Conservation (phyloP, 371 early-diverging fungal genomes). For the Cokeromyces recurvatus region DNA sequence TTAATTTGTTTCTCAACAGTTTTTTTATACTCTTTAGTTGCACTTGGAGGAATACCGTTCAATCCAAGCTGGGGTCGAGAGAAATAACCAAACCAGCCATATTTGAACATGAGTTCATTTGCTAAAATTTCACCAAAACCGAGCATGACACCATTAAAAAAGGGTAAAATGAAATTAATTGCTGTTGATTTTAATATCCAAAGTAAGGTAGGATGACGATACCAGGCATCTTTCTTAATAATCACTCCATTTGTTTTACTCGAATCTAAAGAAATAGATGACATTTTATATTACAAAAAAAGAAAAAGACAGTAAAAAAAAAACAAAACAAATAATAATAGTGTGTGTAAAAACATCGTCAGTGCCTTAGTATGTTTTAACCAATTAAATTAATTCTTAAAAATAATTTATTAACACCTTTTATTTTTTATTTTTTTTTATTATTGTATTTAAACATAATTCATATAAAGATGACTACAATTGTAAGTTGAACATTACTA, state of each 20-base stretch:
- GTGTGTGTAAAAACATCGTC: not conserved
- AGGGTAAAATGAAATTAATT: conserved; percentile 65
- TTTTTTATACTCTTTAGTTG: conserved; percentile 39
- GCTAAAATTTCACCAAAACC: conserved; percentile 84
- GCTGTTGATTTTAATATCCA: conserved; percentile 45
- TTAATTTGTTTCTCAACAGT: conserved; percentile 21
- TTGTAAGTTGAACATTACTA: conserved; percentile 9
- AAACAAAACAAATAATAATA: no score
- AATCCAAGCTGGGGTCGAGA: conserved; percentile 29
- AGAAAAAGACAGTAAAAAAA: not conserved
- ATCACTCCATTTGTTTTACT: conserved; percentile 7
- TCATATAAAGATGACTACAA: conserved; percentile 16
- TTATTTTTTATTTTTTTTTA: conserved; percentile 2
- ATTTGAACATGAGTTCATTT: conserved; percentile 71
- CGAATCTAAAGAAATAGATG: not conserved
- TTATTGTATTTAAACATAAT: not conserved
- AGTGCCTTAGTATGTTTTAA: not conserved
- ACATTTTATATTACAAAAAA: not conserved
- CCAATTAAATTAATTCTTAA: not conserved
- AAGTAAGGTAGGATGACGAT: conserved; percentile 38
- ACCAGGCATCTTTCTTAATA: conserved; percentile 39
- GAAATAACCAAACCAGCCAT: conserved; percentile 65
- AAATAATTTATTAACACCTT: not conserved
- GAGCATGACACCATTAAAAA: conserved; percentile 76
- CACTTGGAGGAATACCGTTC: conserved; percentile 27